Evolutionary conservation across 192 early-diverging fungal species (phyloP).

Genomic region (Geranomyces michiganensis): DNA sequence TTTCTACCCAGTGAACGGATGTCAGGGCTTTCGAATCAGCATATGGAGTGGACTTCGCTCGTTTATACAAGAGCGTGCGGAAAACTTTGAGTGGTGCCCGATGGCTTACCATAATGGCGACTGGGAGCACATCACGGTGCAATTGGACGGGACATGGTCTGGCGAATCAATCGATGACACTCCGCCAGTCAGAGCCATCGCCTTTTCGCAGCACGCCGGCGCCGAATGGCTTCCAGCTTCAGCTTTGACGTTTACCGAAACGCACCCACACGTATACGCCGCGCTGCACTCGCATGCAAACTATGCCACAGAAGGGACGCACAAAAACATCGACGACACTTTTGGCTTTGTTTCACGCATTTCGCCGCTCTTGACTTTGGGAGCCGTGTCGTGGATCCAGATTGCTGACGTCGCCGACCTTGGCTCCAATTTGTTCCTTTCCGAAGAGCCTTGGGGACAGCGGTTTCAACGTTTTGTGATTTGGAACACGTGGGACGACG

Average conservation of each 20-base stretch:
- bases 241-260: conserved; percentile 11
- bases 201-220: conserved; percentile 33
- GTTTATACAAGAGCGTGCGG: conserved; percentile 26
- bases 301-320: conserved; percentile 31
- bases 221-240: conserved; percentile 17
- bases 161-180: conserved; percentile 17
- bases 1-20: conserved; percentile 37
- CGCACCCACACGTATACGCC: conserved; percentile 33
- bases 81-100: conserved; percentile 39
- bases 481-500: conserved; percentile 30
- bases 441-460: conserved; percentile 14
- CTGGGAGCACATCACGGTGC: conserved; percentile 40
- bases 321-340: conserved; percentile 36
- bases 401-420: conserved; percentile 34
- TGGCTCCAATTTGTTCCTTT: conserved; percentile 22
- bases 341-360: conserved; percentile 39
- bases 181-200: conserved; percentile 12
- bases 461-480: conserved; percentile 22
- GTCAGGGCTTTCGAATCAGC: conserved; percentile 37
- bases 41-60: conserved; percentile 31
- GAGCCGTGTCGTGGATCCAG: conserved; percentile 33
- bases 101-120: conserved; percentile 38
- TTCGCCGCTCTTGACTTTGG: conserved; percentile 32
- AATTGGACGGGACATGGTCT: conserved; percentile 25
- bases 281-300: conserved; percentile 40